Evolutionary conservation across 2,329 filamentous ascomycete species (phyloP), one percentile per base, ranked within the genome.

Genomic region (Aureobasidium melanogenum): DNA sequence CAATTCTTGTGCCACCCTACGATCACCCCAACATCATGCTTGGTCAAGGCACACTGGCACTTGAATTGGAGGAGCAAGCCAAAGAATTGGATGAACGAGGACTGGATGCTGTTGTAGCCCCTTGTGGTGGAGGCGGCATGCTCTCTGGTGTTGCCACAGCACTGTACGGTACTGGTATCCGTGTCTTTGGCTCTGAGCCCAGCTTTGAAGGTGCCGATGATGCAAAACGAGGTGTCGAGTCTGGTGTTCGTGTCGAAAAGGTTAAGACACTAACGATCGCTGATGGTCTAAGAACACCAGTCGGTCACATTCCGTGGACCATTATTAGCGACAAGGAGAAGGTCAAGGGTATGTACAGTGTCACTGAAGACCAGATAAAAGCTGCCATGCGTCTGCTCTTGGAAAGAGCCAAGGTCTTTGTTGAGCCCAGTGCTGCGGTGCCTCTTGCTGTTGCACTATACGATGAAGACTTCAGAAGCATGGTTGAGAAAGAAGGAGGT

Each of bases 1-100:
- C 91, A 0, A 84, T 86, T 0, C 78, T 97, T 10, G 82, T 99
- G 5, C 92, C 92, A 59, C 92, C 94, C 0, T 97, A 97, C 72
- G 90, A 97, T 73, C 89, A 97, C 74, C 88, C 89, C 2, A 85
- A 97, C 72, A 91, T 97, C 66, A 88, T 97, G 61, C 83, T 96
- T 0, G 93, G 94, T 0, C 92, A 97, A 77, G 94, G 93, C n/a
- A 97, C 93, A 0, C 79, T 89, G 64, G 92, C 86, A 0, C 73
- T 97, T 5, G 94, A 99, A 74, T 74, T 97, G 36, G 86, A 91
- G 71, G 77, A 82, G 63, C 92, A 97, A 71, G 88, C 87, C 1
- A 73, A 71, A 4, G 78, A 80, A 46, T 68, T 87, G 64, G 39
- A 55, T n/a, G 19, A 28, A 28, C 36, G 62, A 36, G 64, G 64